These are phyloP conservation scores for Eucalyptus victrix DNA, from an alignment of 345 rosid genomes.

Conservation along the genomic window DNA sequence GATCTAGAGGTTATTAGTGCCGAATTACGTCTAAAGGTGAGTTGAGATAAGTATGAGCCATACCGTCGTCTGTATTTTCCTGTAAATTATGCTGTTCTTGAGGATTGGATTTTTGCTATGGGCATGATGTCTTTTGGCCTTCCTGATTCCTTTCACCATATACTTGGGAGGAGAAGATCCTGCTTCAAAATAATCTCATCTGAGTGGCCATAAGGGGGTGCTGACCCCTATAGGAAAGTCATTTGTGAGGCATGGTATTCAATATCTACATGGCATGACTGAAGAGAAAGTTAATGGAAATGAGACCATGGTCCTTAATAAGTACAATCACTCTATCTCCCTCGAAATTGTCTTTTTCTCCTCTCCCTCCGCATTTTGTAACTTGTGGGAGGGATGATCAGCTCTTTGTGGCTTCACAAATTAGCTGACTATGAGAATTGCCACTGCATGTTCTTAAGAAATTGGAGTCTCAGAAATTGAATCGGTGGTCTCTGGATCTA, in stretches of 20 bases:
- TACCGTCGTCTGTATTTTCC: background rate
- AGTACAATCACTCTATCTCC: background rate
- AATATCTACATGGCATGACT: background rate
- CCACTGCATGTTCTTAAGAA: background rate
- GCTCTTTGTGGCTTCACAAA: background rate
- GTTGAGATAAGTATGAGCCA: background rate
- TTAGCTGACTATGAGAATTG: background rate
- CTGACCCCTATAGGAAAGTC: background rate
- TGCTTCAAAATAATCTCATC: background rate
- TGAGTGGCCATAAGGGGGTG: background rate
- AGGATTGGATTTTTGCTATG: background rate
- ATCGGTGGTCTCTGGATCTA: background rate
- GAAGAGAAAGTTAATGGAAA: background rate
- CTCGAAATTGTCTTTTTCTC: background rate
- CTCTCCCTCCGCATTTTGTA: background rate
- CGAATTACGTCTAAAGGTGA: slow-evolving; percentile 83
- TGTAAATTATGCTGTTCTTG: background rate
- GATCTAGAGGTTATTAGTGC: slow-evolving; percentile 76
- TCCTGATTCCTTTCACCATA: background rate
- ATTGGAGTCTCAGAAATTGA: background rate
- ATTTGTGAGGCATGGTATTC: background rate
- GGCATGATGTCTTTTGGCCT: background rate
- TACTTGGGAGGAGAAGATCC: background rate
- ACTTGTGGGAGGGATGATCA: background rate
- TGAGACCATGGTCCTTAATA: background rate